Base-by-base conservation (phyloP, 164 flowering plant species). In the Annona squamosa region DNA sequence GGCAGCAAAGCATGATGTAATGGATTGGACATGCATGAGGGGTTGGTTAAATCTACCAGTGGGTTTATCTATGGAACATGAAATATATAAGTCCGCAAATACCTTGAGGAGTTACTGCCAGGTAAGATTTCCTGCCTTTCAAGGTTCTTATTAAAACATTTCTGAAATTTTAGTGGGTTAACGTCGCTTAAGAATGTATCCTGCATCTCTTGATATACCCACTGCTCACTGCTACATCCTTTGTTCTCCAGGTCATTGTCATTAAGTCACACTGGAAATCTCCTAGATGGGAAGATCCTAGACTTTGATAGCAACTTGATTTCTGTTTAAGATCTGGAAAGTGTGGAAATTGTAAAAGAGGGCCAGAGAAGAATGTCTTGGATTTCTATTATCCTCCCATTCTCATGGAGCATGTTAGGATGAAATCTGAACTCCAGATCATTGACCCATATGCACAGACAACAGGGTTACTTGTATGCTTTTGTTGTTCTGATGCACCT, bases 1-100 rank as follows among this genome's bases (percentile, higher is more conserved):
- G 79, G 84, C 69, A 37, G 93, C 97, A 43, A 94, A 89, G 82
- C 98, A 92, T 83, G 98, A 94, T 79, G 97, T 94, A 48, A 81
- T 84, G 81, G 97, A 94, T 73, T 92, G 97, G 97, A 94, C 97
- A 0, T 83, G 90, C 76, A 76, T 79, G 46, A 87, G 97, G 80
- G 93, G 97, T 61, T 94, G 98, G 98, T 71, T 94, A 69, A 94
- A 94, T 80, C 83, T 91, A 78, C 98, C 98, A 16, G 80, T 92
- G 75, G 98, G 98, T 57, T 73, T 90, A 75, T 88, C 93, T 48
- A 92, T 94, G 97, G 98, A 94, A 74, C 83, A 92, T 79, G 98
- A 94, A 77, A 92, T 94, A 79, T 94, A 94, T 79, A 94, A 94
- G 75, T 82, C 98, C 7, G 72, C 87, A 37, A 84, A 82, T 79